These are phyloP conservation scores for Diplocarpon mali DNA, from an alignment of 2,329 filamentous ascomycete genomes.

Conservation along the genomic window DNA sequence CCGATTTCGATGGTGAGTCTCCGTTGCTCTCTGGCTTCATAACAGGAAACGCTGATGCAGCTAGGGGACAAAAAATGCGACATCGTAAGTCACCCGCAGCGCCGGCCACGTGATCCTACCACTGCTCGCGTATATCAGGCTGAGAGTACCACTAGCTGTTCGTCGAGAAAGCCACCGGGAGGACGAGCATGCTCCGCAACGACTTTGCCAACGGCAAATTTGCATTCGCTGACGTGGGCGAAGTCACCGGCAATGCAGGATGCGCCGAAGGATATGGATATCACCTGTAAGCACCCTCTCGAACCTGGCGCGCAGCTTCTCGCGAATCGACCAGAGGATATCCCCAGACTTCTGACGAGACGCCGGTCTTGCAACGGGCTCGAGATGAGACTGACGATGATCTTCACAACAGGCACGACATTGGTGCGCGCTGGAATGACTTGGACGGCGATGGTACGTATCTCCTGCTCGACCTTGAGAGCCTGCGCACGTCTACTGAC, in stretches of 20 bases:
- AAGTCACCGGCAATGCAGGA: background rate
- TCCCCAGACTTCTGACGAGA: no score
- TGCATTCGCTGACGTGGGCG: conserved; percentile 2
- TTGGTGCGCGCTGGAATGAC: conserved; percentile 4
- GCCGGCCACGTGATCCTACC: no score
- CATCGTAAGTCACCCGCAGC: background rate
- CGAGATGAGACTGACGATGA: no score
- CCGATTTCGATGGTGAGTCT: conserved; percentile 1
- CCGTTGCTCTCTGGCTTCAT: no score
- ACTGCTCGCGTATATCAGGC: no score
- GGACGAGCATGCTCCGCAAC: conserved; percentile 3
- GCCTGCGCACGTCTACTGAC: no score
- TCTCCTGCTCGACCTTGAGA: background rate
- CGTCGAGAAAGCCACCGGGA: conserved; percentile 5
- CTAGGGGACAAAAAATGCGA: conserved; percentile 3
- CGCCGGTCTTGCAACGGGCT: no score
- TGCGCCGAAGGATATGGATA: conserved; percentile 5
- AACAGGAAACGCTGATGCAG: no score
- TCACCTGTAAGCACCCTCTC: no score
- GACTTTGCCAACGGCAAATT: conserved; percentile 6
- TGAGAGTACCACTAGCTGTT: background rate
- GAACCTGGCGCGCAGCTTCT: no score
- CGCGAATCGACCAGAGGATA: no score
- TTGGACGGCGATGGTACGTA: conserved; percentile 4
- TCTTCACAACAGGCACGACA: background rate